Conservation (phyloP, 192 early-diverging fungal species). For the Gigaspora rosea region DNA sequence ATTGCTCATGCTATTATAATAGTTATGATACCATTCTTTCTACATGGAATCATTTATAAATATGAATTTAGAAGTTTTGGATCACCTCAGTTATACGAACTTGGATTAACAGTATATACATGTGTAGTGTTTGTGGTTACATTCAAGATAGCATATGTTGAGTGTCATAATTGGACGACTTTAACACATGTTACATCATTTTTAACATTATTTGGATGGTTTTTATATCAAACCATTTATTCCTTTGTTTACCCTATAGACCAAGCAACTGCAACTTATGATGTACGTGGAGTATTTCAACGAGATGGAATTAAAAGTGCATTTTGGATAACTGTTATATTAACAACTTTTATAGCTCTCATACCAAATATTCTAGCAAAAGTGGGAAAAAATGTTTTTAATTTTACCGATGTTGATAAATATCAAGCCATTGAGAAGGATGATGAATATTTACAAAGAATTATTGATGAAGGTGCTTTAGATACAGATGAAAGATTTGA, state of each 20-base stretch:
- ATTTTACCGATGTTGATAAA: conserved; percentile 45
- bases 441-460: background rate
- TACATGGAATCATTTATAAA: conserved; percentile 45
- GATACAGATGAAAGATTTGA: background rate
- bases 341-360: conserved; percentile 54
- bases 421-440: conserved; percentile 50
- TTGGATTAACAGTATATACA: conserved; percentile 59
- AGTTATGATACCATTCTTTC: conserved; percentile 52
- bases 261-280: conserved; percentile 46
- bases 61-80: conserved; percentile 39
- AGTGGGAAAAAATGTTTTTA: conserved; percentile 41
- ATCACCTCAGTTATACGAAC: conserved; percentile 56
- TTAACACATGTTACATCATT: conserved; percentile 62
- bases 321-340: conserved; percentile 63
- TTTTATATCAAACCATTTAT: conserved; percentile 65
- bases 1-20: conserved; percentile 54
- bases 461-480: background rate
- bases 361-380: conserved; percentile 54
- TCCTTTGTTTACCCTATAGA: conserved; percentile 57
- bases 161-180: conserved; percentile 64
- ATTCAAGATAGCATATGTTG: conserved; percentile 69
- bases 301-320: conserved; percentile 43
- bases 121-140: conserved; percentile 68
- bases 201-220: conserved; percentile 59
- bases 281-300: conserved; percentile 58